A percentile compares a stretch with the other conserved stretches of the same genome.
These are phyloP conservation scores for Starmerella gropengiesseri DNA, from an alignment of 805 yeast genomes.

Conservation along the genomic window DNA sequence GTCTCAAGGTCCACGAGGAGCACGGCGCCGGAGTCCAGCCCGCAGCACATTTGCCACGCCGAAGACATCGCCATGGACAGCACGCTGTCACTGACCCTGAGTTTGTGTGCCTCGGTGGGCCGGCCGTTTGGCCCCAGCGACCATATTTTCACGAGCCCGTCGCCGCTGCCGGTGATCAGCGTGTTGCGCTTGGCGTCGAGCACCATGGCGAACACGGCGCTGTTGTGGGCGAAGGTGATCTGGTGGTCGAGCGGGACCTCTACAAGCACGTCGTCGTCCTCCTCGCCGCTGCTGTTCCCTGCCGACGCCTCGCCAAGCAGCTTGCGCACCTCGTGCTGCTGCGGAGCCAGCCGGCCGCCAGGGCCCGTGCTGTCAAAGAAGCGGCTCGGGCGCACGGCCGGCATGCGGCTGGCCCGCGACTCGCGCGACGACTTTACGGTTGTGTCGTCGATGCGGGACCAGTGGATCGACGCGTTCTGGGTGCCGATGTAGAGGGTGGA, in stretches of 20 bases:
- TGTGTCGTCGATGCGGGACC: constrained; percentile 40
- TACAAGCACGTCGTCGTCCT: constrained; percentile 19
- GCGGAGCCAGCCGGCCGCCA: constrained; percentile 42
- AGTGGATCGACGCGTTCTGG: constrained; percentile 80
- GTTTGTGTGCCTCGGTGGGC: constrained; percentile 24
- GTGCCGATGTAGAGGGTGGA: constrained; percentile 73
- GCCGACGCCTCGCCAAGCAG: constrained; percentile 6
- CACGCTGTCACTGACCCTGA: constrained; percentile 54
- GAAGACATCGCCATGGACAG: constrained; percentile 50
- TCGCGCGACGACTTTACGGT: constrained; percentile 7
- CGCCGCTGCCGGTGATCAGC: constrained; percentile 75
- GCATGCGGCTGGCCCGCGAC: constrained; percentile 17
- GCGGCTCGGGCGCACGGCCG: constrained; percentile 57
- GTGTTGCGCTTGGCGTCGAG: constrained; percentile 24
- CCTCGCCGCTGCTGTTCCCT: background rate
- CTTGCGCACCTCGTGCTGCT: constrained; percentile 23
- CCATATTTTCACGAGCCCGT: constrained; percentile 82
- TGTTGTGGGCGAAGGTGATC: constrained; percentile 78
- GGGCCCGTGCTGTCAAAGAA: constrained; percentile 90
- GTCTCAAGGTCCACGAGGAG: constrained; percentile 83
- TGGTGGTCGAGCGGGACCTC: constrained; percentile 58
- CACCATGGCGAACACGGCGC: constrained; percentile 67
- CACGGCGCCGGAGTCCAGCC: constrained; percentile 62
- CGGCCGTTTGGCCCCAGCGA: constrained; percentile 29
- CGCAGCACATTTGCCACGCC: constrained; percentile 70